Evolutionary conservation across 345 rosid species (phyloP).

Genomic region (Noccaea bulbosa): DNA sequence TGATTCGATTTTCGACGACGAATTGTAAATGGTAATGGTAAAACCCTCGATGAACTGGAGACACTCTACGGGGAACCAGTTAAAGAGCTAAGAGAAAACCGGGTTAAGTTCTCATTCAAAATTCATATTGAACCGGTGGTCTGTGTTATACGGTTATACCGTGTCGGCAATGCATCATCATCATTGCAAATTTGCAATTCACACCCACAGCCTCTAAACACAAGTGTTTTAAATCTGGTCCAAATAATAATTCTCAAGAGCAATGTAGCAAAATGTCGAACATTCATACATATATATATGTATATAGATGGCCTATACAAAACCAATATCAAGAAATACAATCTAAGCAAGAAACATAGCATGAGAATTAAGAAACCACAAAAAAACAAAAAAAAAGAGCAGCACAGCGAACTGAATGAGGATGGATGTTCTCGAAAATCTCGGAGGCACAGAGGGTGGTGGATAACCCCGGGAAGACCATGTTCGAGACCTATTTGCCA

Average conservation of each 20-base stretch:
- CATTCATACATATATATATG: slow-evolving; percentile 31
- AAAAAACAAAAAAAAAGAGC: slow-evolving; percentile 1
- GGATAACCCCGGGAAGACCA: neutral
- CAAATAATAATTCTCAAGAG: slow-evolving; percentile 7
- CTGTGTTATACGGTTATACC: neutral
- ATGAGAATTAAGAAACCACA: slow-evolving; percentile 32
- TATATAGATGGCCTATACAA: slow-evolving; percentile 41
- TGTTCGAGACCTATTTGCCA: slow-evolving; percentile 31
- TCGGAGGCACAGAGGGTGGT: neutral
- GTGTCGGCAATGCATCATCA: neutral
- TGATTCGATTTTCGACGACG: neutral
- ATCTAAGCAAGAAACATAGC: slow-evolving; percentile 36
- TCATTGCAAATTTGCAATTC: neutral
- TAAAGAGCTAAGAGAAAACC: neutral
- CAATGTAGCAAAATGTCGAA: slow-evolving; percentile 19
- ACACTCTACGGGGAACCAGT: neutral
- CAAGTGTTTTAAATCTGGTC: neutral
- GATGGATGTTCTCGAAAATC: slow-evolving; percentile 28
- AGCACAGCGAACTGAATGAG: slow-evolving; percentile 33
- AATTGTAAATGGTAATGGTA: neutral
- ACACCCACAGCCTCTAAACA: neutral
- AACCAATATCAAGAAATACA: slow-evolving; percentile 37
- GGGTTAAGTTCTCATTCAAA: neutral
- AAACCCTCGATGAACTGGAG: neutral
- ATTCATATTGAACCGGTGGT: neutral